A percentile compares a stretch with the other conserved stretches of the same genome.
phyloP scores from a whole-genome alignment of 1,139 yeast species.

The Blastobotrys aristatus region DNA sequence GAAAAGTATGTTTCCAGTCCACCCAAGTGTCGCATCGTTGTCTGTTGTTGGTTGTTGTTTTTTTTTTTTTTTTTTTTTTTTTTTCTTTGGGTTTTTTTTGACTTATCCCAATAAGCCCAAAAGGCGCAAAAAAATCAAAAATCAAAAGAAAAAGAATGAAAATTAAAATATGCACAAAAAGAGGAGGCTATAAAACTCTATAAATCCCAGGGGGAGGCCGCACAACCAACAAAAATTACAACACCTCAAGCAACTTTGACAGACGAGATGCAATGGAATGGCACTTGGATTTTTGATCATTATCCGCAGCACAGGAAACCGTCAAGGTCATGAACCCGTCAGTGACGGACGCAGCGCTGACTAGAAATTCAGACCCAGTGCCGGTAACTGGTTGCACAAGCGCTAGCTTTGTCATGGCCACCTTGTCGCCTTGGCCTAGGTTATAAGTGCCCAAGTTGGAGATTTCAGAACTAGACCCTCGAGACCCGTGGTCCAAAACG shows the following conservation, averaged over 20 bases:
- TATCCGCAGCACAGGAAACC: slow-evolving; percentile 13
- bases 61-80: neutral
- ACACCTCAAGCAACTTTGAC: neutral
- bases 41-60: neutral
- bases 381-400: slow-evolving; percentile 14
- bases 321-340: slow-evolving; percentile 11
- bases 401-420: slow-evolving; percentile 11
- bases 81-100: neutral
- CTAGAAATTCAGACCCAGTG: slow-evolving; percentile 12
- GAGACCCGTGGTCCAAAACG: neutral
- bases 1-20: neutral
- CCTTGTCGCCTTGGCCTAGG: slow-evolving; percentile 3
- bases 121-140: neutral
- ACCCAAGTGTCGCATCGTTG: neutral
- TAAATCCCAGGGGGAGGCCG: too few relatives aligned
- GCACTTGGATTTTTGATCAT: slow-evolving; percentile 10
- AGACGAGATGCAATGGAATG: neutral
- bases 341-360: slow-evolving; percentile 11
- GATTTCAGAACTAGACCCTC: slow-evolving; percentile 10
- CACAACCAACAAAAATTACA: neutral
- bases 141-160: neutral
- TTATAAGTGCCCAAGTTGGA: slow-evolving; percentile 15
- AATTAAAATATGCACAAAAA: neutral
- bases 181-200: too few relatives aligned
- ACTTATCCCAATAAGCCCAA: neutral